phyloP scores from a whole-genome alignment of 2,329 filamentous ascomycete genomes.

The Clonostachys chloroleuca region DNA sequence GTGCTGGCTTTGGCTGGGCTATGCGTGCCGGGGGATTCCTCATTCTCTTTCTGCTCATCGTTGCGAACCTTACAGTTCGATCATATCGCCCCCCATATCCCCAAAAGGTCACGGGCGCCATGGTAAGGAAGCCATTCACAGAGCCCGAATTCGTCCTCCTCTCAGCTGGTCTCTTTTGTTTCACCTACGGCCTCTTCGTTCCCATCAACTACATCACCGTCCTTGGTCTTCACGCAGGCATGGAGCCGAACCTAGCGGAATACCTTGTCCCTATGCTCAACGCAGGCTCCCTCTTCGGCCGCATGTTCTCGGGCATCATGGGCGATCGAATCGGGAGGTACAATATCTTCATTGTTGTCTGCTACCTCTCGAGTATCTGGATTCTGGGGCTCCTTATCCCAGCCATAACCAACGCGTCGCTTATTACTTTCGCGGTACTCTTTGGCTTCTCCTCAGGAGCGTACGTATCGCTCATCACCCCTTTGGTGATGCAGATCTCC shows the following conservation, averaged over 20 bases:
- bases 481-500: constrained; percentile 44
- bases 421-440: constrained; percentile 30
- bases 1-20: constrained; percentile 31
- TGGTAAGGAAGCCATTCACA: constrained; percentile 16
- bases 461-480: constrained; percentile 28
- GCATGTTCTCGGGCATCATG: constrained; percentile 21
- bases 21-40: constrained; percentile 31
- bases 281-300: constrained; percentile 28
- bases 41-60: constrained; percentile 22
- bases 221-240: constrained; percentile 18
- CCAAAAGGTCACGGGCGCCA: constrained; percentile 2
- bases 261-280: constrained; percentile 32
- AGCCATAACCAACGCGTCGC: constrained; percentile 13
- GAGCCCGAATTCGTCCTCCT: constrained; percentile 22
- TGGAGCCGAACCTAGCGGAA: constrained; percentile 17
- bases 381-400: constrained; percentile 38
- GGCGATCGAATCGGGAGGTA: constrained; percentile 29
- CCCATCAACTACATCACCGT: constrained; percentile 29
- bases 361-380: constrained; percentile 28
- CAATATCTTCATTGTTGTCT: constrained; percentile 39
- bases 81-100: constrained; percentile 6
- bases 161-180: constrained; percentile 21
- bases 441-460: constrained; percentile 37
- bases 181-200: constrained; percentile 27
- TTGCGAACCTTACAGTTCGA: constrained; percentile 22